Base-by-base conservation (phyloP, 345 rosid species). In the Hibiscus tridactylites region DNA sequence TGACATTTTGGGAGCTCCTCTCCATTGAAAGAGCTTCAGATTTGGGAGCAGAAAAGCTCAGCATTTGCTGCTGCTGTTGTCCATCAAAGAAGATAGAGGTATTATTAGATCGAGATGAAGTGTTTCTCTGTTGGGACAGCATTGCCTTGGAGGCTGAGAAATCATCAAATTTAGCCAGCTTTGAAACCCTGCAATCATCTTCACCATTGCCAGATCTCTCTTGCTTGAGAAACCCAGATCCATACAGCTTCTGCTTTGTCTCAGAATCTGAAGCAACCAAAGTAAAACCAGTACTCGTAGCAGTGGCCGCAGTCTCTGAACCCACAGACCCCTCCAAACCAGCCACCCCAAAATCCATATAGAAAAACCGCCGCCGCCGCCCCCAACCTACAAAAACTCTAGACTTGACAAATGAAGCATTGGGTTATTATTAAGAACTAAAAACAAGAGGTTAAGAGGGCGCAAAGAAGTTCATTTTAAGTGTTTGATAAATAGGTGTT, bases 141-240 rank as follows among this genome's bases (percentile, higher is more conserved):
- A 77, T 77, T 76, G 88, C 75, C 74, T 85, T 71, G 70, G 84
- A 64, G 39, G 68, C 79, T 10, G 82, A 71, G 56, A 73, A 70
- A 58, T 74, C 74, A 61, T 74, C 85, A 56, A 79, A 77, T 74
- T 81, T 88, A 60, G 80, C 75, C 75, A 81, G 75, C 71, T 89
- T 89, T 10, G 85, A 79, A 75, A 79, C 64, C 64, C 82, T 81
- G 87, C 89, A 83, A 17, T 81, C 87, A 71, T 83, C 86, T 46
- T 79, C 85, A 37, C 17, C 67, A 5, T 69, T 61, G 9, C 65
- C 68, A 60, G 88, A 75, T 79, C 85, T 84, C 61, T 80, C 82
- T 58, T 85, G 91, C 84, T 80, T 88, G 77, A 82, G 78, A 24
- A 83, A 78, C 75, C 88, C 91, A 78, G 91, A 87, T 84, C 90